Evolutionary conservation across 2,329 filamentous ascomycete genomes (phyloP).

Genomic region (Leptographium flavum): DNA sequence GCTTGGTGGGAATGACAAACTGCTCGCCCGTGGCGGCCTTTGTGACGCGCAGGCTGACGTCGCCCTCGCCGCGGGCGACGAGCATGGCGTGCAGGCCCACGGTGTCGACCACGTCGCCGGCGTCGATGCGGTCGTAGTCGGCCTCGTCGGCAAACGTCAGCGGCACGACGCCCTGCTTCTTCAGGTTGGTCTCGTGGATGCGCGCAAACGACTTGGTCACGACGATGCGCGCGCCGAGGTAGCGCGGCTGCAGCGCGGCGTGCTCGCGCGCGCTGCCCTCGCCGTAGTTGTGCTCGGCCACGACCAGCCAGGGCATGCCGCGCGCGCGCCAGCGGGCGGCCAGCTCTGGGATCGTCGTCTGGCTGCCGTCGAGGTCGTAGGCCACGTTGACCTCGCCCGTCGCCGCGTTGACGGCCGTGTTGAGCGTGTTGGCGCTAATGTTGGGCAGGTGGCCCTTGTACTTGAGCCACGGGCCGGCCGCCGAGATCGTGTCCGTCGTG

Average conservation of each 20-base stretch:
- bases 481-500: slow-evolving; percentile 97
- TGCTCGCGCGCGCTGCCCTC: slow-evolving; percentile 80
- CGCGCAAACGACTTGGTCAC: slow-evolving; percentile 72
- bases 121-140: slow-evolving; percentile 74
- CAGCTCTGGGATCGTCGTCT: slow-evolving; percentile 72
- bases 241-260: slow-evolving; percentile 72
- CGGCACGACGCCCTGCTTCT: slow-evolving; percentile 94
- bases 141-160: slow-evolving; percentile 78
- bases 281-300: slow-evolving; percentile 94
- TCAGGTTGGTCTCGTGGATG: slow-evolving; percentile 88
- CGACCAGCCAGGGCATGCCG: slow-evolving; percentile 73
- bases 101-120: slow-evolving; percentile 72
- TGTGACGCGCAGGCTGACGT: slow-evolving; percentile 53
- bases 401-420: slow-evolving; percentile 82
- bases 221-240: slow-evolving; percentile 70
- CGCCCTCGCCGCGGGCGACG: slow-evolving; percentile 59
- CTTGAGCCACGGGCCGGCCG: slow-evolving; percentile 93
- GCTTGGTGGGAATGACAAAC: slow-evolving; percentile 61
- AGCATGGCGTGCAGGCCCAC: slow-evolving; percentile 76
- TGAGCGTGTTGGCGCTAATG: slow-evolving; percentile 93
- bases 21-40: slow-evolving; percentile 50
- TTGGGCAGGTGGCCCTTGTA: slow-evolving; percentile 99
- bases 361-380: slow-evolving; percentile 68
- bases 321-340: slow-evolving; percentile 69
- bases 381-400: slow-evolving; percentile 88